These are phyloP conservation scores for Arachnomyces sp. DNA, from an alignment of 2,329 filamentous ascomycete genomes.

Conservation along the genomic window DNA sequence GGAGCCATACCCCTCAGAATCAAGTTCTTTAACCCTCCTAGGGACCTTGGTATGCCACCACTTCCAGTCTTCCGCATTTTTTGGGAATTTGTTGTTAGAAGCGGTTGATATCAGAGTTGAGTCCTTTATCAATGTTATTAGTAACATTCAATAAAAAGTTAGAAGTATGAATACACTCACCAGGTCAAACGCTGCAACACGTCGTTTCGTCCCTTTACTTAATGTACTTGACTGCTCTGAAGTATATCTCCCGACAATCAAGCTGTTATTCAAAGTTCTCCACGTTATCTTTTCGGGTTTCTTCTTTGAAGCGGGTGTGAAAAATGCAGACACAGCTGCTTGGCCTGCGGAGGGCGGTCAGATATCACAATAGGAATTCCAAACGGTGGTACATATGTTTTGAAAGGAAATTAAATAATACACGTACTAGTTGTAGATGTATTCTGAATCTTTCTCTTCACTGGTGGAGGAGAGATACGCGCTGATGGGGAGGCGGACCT, in stretches of 20 bases:
- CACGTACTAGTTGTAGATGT: conserved; percentile 44
- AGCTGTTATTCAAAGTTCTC: conserved; percentile 57
- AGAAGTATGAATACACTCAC: conserved; percentile 21
- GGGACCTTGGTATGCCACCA: conserved; percentile 82
- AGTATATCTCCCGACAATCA: conserved; percentile 69
- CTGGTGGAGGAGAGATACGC: conserved; percentile 51
- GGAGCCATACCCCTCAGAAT: conserved; percentile 56
- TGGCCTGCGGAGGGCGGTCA: conserved; percentile 27
- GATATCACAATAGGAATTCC: neutral
- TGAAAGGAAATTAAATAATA: neutral
- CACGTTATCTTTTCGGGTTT: conserved; percentile 68
- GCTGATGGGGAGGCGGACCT: conserved; percentile 26
- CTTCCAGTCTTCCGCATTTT: conserved; percentile 73
- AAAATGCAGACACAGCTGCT: conserved; percentile 71
- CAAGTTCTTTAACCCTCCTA: conserved; percentile 56
- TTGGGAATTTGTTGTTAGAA: conserved; percentile 72
- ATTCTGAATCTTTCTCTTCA: conserved; percentile 49
- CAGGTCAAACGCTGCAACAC: conserved; percentile 42
- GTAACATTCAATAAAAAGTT: neutral
- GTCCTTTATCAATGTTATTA: conserved; percentile 48
- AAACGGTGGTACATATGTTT: conserved; percentile 8
- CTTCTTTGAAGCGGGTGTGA: conserved; percentile 79
- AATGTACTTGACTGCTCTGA: conserved; percentile 24
- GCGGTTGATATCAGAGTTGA: conserved; percentile 75
- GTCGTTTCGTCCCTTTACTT: conserved; percentile 15